These are phyloP conservation scores for Plasmopara viticola DNA, from an alignment of 352 stramenopile species.

Conservation along the genomic window DNA sequence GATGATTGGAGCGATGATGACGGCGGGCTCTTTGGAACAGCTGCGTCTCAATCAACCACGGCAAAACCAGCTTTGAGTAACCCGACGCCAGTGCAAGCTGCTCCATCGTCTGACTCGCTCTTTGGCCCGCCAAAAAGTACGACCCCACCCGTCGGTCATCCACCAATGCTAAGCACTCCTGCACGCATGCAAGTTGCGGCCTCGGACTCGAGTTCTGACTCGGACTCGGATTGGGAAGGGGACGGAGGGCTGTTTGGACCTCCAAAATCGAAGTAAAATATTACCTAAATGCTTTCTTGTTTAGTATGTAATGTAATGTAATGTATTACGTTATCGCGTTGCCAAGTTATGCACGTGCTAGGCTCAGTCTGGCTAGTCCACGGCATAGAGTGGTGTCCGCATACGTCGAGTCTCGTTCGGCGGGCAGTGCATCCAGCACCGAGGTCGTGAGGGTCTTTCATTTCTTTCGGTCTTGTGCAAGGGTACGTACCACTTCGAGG, in stretches of 20 bases:
- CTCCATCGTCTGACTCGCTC: no score
- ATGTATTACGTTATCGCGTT: no score
- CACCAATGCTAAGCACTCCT: constrained; percentile 43
- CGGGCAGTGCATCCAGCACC: no score
- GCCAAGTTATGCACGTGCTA: no score
- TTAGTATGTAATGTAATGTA: no score
- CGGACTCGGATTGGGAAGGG: constrained; percentile 52
- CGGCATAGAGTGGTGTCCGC: no score
- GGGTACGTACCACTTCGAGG: no score
- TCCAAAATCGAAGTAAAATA: constrained; percentile 31
- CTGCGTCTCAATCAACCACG: constrained; percentile 23
- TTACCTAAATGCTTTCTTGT: constrained; percentile 11
- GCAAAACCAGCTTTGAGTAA: constrained; percentile 12
- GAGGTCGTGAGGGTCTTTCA: no score
- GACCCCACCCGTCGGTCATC: constrained; percentile 23
- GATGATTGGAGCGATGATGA: constrained; percentile 62
- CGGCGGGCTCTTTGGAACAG: constrained; percentile 43
- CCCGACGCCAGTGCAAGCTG: constrained; percentile 11
- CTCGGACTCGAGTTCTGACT: constrained; percentile 25
- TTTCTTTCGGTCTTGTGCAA: no score
- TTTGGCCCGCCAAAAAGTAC: constrained; percentile 6
- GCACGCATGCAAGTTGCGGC: constrained; percentile 38
- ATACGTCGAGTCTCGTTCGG: no score
- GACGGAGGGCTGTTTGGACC: constrained; percentile 62
- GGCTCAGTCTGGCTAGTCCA: no score